A percentile compares a stretch with the other conserved stretches of the same genome.
These are phyloP conservation scores for Globisporangium megalacanthum DNA, from an alignment of 352 stramenopile species.

Conservation along the genomic window DNA sequence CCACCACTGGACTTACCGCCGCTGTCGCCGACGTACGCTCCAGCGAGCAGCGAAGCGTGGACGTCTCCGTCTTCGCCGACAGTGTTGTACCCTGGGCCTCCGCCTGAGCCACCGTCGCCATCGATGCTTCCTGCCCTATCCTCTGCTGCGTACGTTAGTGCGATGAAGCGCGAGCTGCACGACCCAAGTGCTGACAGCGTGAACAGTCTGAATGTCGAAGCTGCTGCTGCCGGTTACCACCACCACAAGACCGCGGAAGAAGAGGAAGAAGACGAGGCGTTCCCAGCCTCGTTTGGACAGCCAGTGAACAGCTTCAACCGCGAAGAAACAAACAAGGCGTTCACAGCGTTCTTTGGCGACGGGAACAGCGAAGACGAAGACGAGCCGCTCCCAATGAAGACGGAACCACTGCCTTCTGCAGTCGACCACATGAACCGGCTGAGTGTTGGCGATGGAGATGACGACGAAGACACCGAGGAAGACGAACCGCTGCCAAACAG, in stretches of 20 bases:
- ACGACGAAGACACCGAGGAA: slow-evolving; percentile 28
- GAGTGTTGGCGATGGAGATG: neutral
- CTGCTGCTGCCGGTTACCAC: neutral
- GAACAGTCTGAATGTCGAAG: slow-evolving; percentile 8
- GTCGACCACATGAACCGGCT: slow-evolving; percentile 7
- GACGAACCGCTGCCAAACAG: slow-evolving; percentile 46
- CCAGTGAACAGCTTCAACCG: slow-evolving; percentile 39
- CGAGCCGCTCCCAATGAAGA: slow-evolving; percentile 43
- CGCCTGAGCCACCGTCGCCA: slow-evolving; percentile 17
- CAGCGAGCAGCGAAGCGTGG: slow-evolving; percentile 4
- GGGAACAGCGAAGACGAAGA: slow-evolving; percentile 56
- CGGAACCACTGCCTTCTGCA: neutral
- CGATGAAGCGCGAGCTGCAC: slow-evolving; percentile 2
- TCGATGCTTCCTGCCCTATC: slow-evolving; percentile 7
- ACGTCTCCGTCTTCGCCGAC: slow-evolving; percentile 29
- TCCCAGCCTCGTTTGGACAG: slow-evolving; percentile 43
- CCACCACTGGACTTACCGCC: slow-evolving; percentile 18
- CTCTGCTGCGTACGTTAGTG: neutral
- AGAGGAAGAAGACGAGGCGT: slow-evolving; percentile 76
- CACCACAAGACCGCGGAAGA: slow-evolving; percentile 35
- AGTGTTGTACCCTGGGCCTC: slow-evolving; percentile 21
- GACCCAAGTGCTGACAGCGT: neutral
- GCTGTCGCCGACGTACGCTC: slow-evolving; percentile 7
- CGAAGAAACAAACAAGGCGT: slow-evolving; percentile 55
- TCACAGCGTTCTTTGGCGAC: slow-evolving; percentile 71